phyloP scores from a whole-genome alignment of 2,329 filamentous ascomycete species.

The Colletotrichum falcatum region DNA sequence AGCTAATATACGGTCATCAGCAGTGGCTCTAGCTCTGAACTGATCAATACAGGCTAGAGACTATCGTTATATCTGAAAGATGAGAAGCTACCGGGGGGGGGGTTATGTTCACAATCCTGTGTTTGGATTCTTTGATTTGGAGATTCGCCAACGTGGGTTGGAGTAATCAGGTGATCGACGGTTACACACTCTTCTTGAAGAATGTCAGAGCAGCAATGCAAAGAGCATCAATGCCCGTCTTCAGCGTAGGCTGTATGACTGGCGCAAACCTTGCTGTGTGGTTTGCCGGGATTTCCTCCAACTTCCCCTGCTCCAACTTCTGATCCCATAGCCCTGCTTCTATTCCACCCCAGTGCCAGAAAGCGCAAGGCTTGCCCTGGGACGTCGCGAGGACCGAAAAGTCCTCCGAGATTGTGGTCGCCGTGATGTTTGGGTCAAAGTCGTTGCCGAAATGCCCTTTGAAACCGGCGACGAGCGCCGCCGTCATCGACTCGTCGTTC shows the following conservation, averaged over 20 bases:
- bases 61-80: too few species aligned
- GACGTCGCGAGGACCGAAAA: slow-evolving; percentile 54
- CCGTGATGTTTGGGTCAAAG: slow-evolving; percentile 52
- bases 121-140: not conserved
- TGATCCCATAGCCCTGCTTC: slow-evolving; percentile 41
- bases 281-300: slow-evolving; percentile 44
- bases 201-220: slow-evolving; percentile 42
- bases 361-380: slow-evolving; percentile 40
- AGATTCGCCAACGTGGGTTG: too few species aligned
- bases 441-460: slow-evolving; percentile 46
- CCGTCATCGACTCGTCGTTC: slow-evolving; percentile 61
- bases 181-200: slow-evolving; percentile 15
- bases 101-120: fast-evolving
- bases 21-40: too few species aligned
- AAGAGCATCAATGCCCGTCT: slow-evolving; percentile 43
- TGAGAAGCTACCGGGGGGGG: not conserved
- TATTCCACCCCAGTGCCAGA: slow-evolving; percentile 43
- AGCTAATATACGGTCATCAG: too few species aligned
- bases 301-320: slow-evolving; percentile 30
- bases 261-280: slow-evolving; percentile 46
- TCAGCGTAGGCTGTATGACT: slow-evolving; percentile 43
- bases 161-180: not conserved
- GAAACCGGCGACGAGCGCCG: slow-evolving; percentile 58
- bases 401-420: slow-evolving; percentile 65
- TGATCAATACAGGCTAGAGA: too few species aligned